These are phyloP conservation scores for Candolleomyces efflorescens DNA, from an alignment of 768 basidiomycete species.

Conservation along the genomic window DNA sequence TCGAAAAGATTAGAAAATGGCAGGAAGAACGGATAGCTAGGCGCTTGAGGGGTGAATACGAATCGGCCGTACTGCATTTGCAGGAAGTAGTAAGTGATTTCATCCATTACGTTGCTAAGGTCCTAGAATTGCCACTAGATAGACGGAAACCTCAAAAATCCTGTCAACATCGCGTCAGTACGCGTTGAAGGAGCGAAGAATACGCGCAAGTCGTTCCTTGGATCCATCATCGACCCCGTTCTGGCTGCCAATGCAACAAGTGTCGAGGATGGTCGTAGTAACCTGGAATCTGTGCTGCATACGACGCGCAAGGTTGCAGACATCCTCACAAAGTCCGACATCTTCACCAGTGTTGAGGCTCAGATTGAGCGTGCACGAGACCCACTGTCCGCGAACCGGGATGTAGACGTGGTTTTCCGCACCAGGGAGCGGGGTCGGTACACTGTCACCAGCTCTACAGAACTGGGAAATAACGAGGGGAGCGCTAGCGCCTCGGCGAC, in stretches of 20 bases:
- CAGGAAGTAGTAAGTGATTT: slow-evolving; percentile 51
- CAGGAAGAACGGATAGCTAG: slow-evolving; percentile 70
- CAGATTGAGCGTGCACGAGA: slow-evolving; percentile 56
- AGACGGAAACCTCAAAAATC: slow-evolving; percentile 59
- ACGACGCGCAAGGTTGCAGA: slow-evolving; percentile 64
- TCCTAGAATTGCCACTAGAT: slow-evolving; percentile 40
- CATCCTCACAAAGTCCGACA: slow-evolving; percentile 65
- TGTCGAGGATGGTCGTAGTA: slow-evolving; percentile 16
- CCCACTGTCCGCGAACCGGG: slow-evolving; percentile 47
- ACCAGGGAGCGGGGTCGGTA: slow-evolving; percentile 73
- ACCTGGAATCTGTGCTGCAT: slow-evolving; percentile 65
- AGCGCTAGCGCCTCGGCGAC: slow-evolving; percentile 84
- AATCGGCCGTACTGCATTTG: slow-evolving; percentile 60
- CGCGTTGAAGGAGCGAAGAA: slow-evolving; percentile 72
- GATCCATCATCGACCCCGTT: slow-evolving; percentile 70
- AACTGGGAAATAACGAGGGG: slow-evolving; percentile 91
- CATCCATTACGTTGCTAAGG: background rate
- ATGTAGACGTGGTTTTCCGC: slow-evolving; percentile 79
- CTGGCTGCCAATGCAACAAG: slow-evolving; percentile 18
- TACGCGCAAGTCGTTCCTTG: slow-evolving; percentile 80
- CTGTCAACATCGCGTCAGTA: slow-evolving; percentile 68
- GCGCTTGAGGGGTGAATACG: slow-evolving; percentile 72
- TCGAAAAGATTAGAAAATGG: slow-evolving; percentile 63
- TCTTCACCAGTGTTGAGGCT: slow-evolving; percentile 68
- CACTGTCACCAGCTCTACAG: slow-evolving; percentile 80